Percentiles rank a stretch among this genome's conserved stretches.
phyloP scores from a whole-genome alignment of 2,329 filamentous ascomycete genomes.

The Aspergillus quadricinctus region DNA sequence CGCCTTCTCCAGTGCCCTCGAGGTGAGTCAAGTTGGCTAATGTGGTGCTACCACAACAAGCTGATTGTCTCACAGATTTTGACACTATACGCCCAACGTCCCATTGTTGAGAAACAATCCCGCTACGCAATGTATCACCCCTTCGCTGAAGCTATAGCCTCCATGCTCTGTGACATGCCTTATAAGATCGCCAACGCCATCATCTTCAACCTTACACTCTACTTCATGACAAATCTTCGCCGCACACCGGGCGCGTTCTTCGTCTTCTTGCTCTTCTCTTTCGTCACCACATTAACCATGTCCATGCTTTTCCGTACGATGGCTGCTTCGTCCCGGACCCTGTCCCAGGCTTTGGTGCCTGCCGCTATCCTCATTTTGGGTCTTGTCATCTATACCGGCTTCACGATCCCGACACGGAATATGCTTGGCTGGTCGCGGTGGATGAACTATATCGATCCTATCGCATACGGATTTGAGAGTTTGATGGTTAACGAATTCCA shows the following conservation, averaged over 20 bases:
- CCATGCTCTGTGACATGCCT: constrained; percentile 81
- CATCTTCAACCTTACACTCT: constrained; percentile 73
- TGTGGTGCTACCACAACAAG: neutral
- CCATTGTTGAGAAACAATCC: constrained; percentile 85
- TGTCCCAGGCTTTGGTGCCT: constrained; percentile 55
- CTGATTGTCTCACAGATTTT: constrained; percentile 56
- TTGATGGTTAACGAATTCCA: constrained; percentile 82
- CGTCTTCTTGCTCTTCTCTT: constrained; percentile 75
- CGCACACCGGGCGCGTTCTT: constrained; percentile 75
- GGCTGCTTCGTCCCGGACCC: constrained; percentile 67
- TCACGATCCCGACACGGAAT: constrained; percentile 46
- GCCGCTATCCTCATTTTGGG: constrained; percentile 47
- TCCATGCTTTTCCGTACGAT: constrained; percentile 83
- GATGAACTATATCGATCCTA: constrained; percentile 76
- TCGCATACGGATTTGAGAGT: constrained; percentile 75
- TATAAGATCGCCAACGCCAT: constrained; percentile 74
- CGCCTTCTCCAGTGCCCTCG: constrained; percentile 73
- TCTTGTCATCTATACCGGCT: constrained; percentile 48
- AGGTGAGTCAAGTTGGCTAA: constrained; percentile 41
- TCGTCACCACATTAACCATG: constrained; percentile 70
- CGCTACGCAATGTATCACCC: constrained; percentile 88
- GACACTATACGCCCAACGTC: constrained; percentile 80
- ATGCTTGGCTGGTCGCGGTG: constrained; percentile 79
- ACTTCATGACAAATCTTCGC: constrained; percentile 82
- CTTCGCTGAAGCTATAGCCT: constrained; percentile 79